Conservation (phyloP, 768 basidiomycete species). For the Trametes coccinea region DNA sequence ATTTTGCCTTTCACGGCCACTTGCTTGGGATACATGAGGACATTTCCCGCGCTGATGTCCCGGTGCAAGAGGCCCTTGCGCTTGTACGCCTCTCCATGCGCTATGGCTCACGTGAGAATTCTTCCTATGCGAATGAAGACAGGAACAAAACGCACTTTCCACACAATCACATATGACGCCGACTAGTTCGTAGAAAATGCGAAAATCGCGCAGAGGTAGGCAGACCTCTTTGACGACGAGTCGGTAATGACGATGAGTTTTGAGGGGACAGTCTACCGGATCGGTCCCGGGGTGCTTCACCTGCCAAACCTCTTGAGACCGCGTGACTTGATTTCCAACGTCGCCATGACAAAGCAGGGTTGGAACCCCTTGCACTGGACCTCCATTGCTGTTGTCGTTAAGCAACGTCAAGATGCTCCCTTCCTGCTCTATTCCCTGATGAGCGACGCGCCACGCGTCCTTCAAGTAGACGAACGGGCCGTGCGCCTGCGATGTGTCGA, state of each 20-base stretch:
- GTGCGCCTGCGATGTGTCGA: background rate
- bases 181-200: background rate
- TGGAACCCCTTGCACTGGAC: background rate
- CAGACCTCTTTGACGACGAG: conserved; percentile 16
- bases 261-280: background rate
- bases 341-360: conserved; percentile 1
- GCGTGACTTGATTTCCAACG: background rate
- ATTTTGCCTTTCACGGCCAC: background rate
- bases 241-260: conserved; percentile 15
- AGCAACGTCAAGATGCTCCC: background rate
- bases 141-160: background rate
- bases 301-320: background rate
- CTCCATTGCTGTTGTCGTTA: background rate
- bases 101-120: background rate
- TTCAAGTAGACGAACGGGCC: conserved; percentile 17
- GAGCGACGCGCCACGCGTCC: conserved; percentile 16
- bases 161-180: background rate
- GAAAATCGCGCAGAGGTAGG: conserved; percentile 1
- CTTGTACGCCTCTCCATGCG: background rate
- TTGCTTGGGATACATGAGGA: background rate
- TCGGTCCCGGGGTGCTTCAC: background rate
- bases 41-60: conserved; percentile 16
- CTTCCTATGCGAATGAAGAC: no score
- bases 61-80: conserved; percentile 2
- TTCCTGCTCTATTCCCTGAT: background rate